Conservation (phyloP, 2,329 filamentous ascomycete species). For the Colletotrichum camelliae region DNA sequence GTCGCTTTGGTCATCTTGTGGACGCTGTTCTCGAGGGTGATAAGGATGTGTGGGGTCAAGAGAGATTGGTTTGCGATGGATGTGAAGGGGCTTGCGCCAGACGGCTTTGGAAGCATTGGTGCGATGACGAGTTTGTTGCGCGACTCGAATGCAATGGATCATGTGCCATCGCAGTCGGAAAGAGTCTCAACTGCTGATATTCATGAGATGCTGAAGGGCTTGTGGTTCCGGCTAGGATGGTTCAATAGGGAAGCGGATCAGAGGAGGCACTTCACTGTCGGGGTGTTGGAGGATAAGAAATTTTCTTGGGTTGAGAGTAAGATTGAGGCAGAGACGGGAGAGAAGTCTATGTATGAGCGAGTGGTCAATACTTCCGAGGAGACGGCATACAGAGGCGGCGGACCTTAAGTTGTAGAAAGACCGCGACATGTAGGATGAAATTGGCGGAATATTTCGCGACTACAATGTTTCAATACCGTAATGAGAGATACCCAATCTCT, state of each 20-base stretch:
- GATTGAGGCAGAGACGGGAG: neutral
- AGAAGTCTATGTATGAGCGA: neutral
- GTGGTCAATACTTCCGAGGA: neutral
- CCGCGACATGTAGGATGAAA: neutral
- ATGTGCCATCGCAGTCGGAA: neutral
- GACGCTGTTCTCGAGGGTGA: neutral
- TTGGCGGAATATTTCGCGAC: too few species aligned
- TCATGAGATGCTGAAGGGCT: neutral
- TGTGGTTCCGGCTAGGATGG: neutral
- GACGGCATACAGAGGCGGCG: neutral
- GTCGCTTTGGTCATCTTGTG: neutral
- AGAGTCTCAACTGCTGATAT: neutral
- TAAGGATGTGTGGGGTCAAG: neutral
- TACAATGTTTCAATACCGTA: too few species aligned
- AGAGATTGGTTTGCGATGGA: neutral
- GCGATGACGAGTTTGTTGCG: neutral
- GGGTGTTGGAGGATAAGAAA: neutral
- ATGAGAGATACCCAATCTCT: too few species aligned
- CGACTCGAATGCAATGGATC: neutral
- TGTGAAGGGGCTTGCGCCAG: neutral
- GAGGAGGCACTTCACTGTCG: neutral
- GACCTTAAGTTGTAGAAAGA: neutral
- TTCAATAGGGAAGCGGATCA: neutral
- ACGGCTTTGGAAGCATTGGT: neutral
- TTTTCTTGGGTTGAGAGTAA: neutral